A percentile compares a stretch with the other conserved stretches of the same genome.
phyloP scores from a whole-genome alignment of 208 protist species.

The Trypanosoma theileri region DNA sequence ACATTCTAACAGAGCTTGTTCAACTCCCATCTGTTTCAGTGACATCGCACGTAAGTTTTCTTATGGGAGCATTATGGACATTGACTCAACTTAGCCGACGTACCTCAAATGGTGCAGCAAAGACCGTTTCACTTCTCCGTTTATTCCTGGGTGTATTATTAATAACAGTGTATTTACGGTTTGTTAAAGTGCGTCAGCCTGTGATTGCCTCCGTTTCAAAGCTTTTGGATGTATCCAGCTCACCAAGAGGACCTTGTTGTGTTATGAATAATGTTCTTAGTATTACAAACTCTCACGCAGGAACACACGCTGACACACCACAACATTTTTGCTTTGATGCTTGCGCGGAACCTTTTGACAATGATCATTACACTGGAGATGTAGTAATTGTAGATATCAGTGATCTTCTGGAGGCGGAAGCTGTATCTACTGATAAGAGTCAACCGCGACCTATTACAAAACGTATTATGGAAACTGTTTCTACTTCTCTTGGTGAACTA shows the following conservation, averaged over 20 bases:
- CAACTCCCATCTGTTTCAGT: constrained; percentile 35
- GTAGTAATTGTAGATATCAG: constrained; percentile 56
- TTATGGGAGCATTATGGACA: constrained; percentile 34
- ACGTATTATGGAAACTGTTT: constrained; percentile 35
- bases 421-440: background rate
- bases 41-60: constrained; percentile 37
- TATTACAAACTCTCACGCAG: constrained; percentile 72
- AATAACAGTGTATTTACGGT: constrained; percentile 27
- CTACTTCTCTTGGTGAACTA: constrained; percentile 7
- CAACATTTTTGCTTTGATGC: constrained; percentile 46
- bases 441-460: constrained; percentile 38
- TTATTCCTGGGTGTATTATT: background rate
- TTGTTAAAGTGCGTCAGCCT: constrained; percentile 35
- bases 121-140: background rate
- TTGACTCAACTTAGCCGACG: constrained; percentile 24
- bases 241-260: constrained; percentile 39
- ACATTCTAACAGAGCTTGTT: constrained; percentile 38
- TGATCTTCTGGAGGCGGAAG: constrained; percentile 17
- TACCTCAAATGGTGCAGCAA: background rate
- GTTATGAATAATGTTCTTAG: constrained; percentile 52
- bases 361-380: constrained; percentile 63
- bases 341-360: constrained; percentile 33
- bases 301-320: constrained; percentile 75
- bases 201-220: constrained; percentile 29
- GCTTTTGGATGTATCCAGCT: constrained; percentile 44